Evolutionary conservation across 1,139 yeast species (phyloP), one percentile per base, ranked within the genome.

Genomic region (Blastobotrys illinoisensis): DNA sequence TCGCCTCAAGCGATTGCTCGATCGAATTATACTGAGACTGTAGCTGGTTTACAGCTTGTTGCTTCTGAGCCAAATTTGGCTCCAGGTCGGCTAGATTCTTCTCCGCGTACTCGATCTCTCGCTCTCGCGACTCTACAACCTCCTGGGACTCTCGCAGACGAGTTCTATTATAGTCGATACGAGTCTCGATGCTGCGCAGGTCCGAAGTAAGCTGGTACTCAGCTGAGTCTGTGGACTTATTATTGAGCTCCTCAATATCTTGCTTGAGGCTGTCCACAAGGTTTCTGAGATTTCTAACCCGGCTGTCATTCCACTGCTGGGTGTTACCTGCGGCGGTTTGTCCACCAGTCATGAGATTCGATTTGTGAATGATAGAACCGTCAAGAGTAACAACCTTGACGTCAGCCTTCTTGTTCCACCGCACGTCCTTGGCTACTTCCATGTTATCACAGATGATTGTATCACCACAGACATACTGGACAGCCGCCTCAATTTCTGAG

Each of bases 261-360:
- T 69, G 65, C 16, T 78, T 67, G 32, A 88, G 70, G 16, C 82
- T 82, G 48, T 86, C 93, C 62, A 87, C 88, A 54, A 79, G 65
- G 44, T 77, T 78, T 54, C 74, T 78, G 60, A 90, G 74, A 26
- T 77, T 74, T 53, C 80, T 80, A 63, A 83, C 80, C 61, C 86
- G 90, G 53, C 80, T 79, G 64, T 86, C 88, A 65, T 85, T 90
- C 96, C 96, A 89, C 61, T 81, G 78, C 56, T 72, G 57, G 7
- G 63, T 54, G 71, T 56, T 69, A 63, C 59, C 65, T 16, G 70
- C 77, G 18, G 67, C 67, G n/a, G 66, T 59, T 7, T 65, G 62
- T 60, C 98, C 98, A 71, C 97, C 98, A 13, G 98, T 87, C 95
- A 93, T 88, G 49, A 90, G 75, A 7, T 97, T 97, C 9, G 93